A percentile compares a stretch with the other conserved stretches of the same genome.
Evolutionary conservation across 352 stramenopile species (phyloP).

Genomic region (Phytophthora colocasiae): DNA sequence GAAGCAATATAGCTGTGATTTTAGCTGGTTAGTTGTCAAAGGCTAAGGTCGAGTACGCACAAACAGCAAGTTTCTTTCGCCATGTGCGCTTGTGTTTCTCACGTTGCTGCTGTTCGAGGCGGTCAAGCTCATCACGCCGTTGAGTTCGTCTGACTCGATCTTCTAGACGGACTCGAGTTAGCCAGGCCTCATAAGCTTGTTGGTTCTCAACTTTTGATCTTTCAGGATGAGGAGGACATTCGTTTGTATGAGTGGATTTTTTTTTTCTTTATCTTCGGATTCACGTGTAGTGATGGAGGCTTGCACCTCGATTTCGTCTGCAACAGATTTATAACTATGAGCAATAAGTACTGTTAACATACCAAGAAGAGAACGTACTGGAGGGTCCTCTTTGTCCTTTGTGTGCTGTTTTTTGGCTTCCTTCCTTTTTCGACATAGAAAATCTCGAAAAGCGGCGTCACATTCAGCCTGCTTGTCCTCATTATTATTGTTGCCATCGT

Average conservation of each 20-base stretch:
- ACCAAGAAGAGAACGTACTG: slow-evolving; percentile 1
- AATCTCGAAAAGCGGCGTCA: slow-evolving; percentile 51
- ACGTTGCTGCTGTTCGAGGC: slow-evolving; percentile 37
- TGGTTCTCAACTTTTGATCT: slow-evolving; percentile 13
- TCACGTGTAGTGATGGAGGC: slow-evolving; percentile 61
- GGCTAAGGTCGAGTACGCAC: slow-evolving; percentile 63
- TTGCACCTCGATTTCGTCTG: slow-evolving; percentile 35
- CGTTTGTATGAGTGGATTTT: slow-evolving; percentile 12
- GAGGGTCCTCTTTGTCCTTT: not conserved
- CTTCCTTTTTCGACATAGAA: slow-evolving; percentile 47
- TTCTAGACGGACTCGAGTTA: slow-evolving; percentile 56
- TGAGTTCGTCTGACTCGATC: slow-evolving; percentile 50
- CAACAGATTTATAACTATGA: not conserved
- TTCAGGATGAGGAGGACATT: not conserved
- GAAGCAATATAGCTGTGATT: not conserved
- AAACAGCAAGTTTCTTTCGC: slow-evolving; percentile 75
- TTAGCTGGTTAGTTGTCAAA: slow-evolving; percentile 4
- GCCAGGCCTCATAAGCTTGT: slow-evolving; percentile 49
- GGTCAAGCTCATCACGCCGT: slow-evolving; percentile 30
- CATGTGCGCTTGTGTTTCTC: slow-evolving; percentile 55
- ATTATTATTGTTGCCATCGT: not conserved
- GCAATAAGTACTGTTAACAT: not conserved
- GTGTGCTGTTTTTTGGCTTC: slow-evolving; percentile 30
- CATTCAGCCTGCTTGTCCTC: slow-evolving; percentile 34
- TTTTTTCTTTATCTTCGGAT: slow-evolving; percentile 43